A percentile compares a stretch with the other conserved stretches of the same genome.
These are phyloP conservation scores for Xenosphaeropsis pyriputrescens DNA, from an alignment of 2,329 filamentous ascomycete genomes.

Conservation along the genomic window DNA sequence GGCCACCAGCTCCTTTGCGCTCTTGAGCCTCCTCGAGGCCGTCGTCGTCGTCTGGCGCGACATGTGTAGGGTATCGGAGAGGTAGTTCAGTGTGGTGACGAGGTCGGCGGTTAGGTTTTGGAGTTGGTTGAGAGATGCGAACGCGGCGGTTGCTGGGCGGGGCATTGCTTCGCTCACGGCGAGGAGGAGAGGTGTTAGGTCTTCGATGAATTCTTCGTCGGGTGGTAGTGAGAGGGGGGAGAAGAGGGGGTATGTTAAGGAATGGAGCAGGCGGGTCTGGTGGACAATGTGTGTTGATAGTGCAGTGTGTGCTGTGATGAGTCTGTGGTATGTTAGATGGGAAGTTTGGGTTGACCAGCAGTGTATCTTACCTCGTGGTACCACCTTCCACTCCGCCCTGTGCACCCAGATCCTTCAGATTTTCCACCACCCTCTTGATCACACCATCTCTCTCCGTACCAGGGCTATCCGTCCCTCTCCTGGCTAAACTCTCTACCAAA, in stretches of 20 bases:
- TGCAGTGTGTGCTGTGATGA: conserved; percentile 63
- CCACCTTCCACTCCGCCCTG: conserved; percentile 60
- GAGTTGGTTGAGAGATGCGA: conserved; percentile 52
- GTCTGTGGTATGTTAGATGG: conserved; percentile 25
- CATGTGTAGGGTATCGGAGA: conserved; percentile 91
- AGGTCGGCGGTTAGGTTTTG: conserved; percentile 59
- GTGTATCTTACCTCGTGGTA: conserved; percentile 41
- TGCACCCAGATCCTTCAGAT: conserved; percentile 56
- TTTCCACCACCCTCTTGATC: conserved; percentile 52
- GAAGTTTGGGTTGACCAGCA: conserved; percentile 8
- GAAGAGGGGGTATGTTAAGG: conserved; percentile 54
- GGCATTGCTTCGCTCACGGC: conserved; percentile 54
- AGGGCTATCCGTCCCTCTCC: conserved; percentile 50
- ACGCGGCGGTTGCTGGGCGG: conserved; percentile 42
- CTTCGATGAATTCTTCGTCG: conserved; percentile 49
- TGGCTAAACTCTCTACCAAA: conserved; percentile 54
- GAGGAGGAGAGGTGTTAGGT: conserved; percentile 52
- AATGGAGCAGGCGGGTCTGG: conserved; percentile 63
- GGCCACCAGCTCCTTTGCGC: conserved; percentile 69
- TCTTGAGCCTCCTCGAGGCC: conserved; percentile 65
- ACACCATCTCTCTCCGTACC: conserved; percentile 51
- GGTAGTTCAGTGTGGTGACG: conserved; percentile 66
- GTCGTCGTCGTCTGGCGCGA: conserved; percentile 75
- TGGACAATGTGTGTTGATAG: conserved; percentile 61
- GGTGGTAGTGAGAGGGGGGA: conserved; percentile 52